Evolutionary conservation across 2,329 filamentous ascomycete species (phyloP), one percentile per base, ranked within the genome.

Genomic region (Scopulariopsis brevicaulis): DNA sequence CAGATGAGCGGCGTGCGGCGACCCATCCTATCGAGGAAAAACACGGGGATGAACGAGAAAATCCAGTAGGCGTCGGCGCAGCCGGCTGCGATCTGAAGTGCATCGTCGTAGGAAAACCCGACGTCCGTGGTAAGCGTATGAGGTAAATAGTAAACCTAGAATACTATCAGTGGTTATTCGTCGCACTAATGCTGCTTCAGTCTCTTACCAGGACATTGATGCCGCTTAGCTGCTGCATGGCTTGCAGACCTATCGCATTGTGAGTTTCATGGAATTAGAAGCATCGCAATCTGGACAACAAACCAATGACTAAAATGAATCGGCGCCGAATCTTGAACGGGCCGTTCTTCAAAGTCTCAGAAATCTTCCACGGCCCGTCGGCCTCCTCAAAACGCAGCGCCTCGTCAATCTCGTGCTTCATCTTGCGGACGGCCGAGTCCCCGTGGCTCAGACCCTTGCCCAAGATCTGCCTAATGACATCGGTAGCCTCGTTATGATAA

Each of bases 121-220:
- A 77, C 73, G 14, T 69, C 72, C 10, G 63, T 59, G 60, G 77
- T 66, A 64, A 85, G 84, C 0, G 86, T 72, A 15, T 81, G 80
- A 0, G 81, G 81, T 25, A 80, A 80, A 67, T 84, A 86, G 69
- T 84, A 84, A 59, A 80, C 78, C 79, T 82, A 0, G 79, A 80
- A 24, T 43, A 40, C 12, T 25, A 10, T 40, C 37, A 7, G 37
- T 40, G 15, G 4, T 18, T 7, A 40, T 40, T 14, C 4, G 12
- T 40, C 6, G 34, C 34, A 14, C 11, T 18, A 40, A 12, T 18
- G 37, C 37, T 14, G 37, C 37, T 40, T 3, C 11, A 43, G n/a
- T 18, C 12, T 18, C 53, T 43, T 46, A 55, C 53, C 53, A 46
- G 22, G 8, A 86, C 75, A 58, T 85, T 62, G 76, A 86, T 83